These are phyloP conservation scores for Lippia alba DNA, from an alignment of 305 asterid genomes.

Conservation along the genomic window DNA sequence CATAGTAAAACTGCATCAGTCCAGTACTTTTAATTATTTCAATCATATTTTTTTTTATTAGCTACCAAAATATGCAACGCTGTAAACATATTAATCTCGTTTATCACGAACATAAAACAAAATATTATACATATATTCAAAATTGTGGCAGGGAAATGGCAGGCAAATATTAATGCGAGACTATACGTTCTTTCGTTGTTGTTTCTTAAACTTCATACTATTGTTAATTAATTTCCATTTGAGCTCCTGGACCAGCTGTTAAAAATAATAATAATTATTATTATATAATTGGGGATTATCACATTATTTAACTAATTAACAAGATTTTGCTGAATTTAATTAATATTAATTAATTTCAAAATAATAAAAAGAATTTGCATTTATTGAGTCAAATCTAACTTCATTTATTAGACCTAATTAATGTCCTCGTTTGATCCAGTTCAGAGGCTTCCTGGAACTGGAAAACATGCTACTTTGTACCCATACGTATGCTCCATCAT, in stretches of 20 bases:
- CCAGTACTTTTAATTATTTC: no score
- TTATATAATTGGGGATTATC: background rate
- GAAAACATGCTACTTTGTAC: conserved; percentile 1
- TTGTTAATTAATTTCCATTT: background rate
- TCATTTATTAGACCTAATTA: background rate
- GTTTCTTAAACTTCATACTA: background rate
- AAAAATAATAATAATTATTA: background rate
- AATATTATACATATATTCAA: background rate
- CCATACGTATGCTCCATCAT: no score
- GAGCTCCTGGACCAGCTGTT: background rate
- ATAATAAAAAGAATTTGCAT: background rate
- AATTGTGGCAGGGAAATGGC: background rate
- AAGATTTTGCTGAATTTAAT: background rate
- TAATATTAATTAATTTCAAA: background rate
- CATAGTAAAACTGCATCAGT: no score
- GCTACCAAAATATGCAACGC: no score
- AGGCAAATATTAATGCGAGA: background rate
- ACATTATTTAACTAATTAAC: background rate
- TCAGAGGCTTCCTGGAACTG: background rate
- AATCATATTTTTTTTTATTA: no score
- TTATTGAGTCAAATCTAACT: background rate
- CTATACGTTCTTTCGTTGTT: background rate
- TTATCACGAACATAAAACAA: no score
- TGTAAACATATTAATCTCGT: no score
- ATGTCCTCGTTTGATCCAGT: conserved; percentile 1